Percentiles rank a stretch among this genome's conserved stretches.
Conservation (phyloP, 139 green algal genomes). For the Haematococcus lacustris region DNA sequence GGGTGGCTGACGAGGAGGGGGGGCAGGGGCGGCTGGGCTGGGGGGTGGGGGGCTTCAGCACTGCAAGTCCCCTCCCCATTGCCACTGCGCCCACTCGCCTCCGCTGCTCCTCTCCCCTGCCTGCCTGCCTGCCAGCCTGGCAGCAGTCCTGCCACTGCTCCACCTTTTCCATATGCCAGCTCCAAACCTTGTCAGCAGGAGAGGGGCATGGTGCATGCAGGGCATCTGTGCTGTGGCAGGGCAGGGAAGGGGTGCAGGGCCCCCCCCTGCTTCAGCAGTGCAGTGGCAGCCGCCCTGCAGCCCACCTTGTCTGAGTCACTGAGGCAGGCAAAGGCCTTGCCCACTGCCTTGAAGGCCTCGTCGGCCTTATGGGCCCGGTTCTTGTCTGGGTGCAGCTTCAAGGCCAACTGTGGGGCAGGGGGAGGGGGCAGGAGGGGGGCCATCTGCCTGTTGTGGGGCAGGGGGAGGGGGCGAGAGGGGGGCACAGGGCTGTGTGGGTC, state of each 20-base stretch:
- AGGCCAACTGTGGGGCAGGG: slow-evolving; percentile 1
- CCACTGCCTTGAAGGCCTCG: slow-evolving; percentile 60
- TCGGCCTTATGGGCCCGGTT: slow-evolving; percentile 30
- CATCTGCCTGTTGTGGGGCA: neutral
- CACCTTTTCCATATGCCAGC: too few relatives aligned
- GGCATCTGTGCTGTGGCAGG: too few relatives aligned
- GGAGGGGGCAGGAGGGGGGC: neutral
- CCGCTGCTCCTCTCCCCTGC: too few relatives aligned
- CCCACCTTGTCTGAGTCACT: slow-evolving; percentile 44
- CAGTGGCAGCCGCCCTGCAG: too few relatives aligned
- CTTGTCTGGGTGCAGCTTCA: slow-evolving; percentile 13
- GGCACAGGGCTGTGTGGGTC: neutral
- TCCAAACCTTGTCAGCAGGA: too few relatives aligned
- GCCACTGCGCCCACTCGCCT: neutral
- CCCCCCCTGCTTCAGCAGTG: too few relatives aligned
- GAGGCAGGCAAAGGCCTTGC: slow-evolving; percentile 49
- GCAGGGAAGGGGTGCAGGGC: too few relatives aligned
- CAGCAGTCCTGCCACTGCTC: too few relatives aligned
- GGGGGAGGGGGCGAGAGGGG: neutral
- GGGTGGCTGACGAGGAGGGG: too few relatives aligned
- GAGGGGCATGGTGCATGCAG: too few relatives aligned
- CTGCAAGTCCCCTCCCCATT: neutral
- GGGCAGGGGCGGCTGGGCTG: neutral
- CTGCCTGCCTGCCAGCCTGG: too few relatives aligned
- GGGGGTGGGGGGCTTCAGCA: neutral